Evolutionary conservation across 2,329 filamentous ascomycete species (phyloP).

Genomic region (Calonectria henricotiae): DNA sequence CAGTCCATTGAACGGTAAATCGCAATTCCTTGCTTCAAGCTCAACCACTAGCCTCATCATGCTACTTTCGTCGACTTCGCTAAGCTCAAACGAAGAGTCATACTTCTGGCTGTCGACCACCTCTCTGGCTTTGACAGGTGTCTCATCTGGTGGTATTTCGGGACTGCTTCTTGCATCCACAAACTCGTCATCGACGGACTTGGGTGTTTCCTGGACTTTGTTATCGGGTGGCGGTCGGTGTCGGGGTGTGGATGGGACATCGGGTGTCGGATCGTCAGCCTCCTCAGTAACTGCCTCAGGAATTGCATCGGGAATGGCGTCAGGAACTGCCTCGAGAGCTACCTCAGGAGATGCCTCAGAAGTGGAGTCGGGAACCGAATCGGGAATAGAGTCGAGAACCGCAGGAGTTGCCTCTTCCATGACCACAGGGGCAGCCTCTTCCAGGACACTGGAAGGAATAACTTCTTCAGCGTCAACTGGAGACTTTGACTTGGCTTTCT

Average conservation of each 20-base stretch:
- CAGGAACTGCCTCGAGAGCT: slow-evolving; percentile 14
- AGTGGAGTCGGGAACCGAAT: background rate
- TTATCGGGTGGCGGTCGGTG: slow-evolving; percentile 44
- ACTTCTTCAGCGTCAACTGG: slow-evolving; percentile 43
- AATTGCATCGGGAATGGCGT: slow-evolving; percentile 22
- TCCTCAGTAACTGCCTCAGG: slow-evolving; percentile 30
- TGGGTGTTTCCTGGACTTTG: slow-evolving; percentile 58
- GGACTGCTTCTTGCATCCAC: slow-evolving; percentile 68
- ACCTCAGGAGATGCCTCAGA: background rate
- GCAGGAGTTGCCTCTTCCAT: background rate
- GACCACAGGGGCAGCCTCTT: slow-evolving; percentile 40
- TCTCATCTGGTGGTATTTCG: slow-evolving; percentile 43
- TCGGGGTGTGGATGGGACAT: slow-evolving; percentile 37
- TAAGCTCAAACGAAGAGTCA: slow-evolving; percentile 61
- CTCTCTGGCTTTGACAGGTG: slow-evolving; percentile 25
- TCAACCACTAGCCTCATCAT: slow-evolving; percentile 68
- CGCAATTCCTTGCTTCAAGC: slow-evolving; percentile 62
- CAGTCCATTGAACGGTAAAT: slow-evolving; percentile 46
- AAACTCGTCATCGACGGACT: slow-evolving; percentile 65
- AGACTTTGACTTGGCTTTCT: slow-evolving; percentile 42
- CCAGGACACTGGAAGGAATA: slow-evolving; percentile 54
- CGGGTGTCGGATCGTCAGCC: slow-evolving; percentile 17
- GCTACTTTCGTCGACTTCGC: slow-evolving; percentile 65
- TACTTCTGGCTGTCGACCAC: slow-evolving; percentile 39
- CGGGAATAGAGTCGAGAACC: slow-evolving; percentile 42